Conservation (phyloP, 1,284 basidiomycete species). For the Lentinula novae-zelandiae region DNA sequence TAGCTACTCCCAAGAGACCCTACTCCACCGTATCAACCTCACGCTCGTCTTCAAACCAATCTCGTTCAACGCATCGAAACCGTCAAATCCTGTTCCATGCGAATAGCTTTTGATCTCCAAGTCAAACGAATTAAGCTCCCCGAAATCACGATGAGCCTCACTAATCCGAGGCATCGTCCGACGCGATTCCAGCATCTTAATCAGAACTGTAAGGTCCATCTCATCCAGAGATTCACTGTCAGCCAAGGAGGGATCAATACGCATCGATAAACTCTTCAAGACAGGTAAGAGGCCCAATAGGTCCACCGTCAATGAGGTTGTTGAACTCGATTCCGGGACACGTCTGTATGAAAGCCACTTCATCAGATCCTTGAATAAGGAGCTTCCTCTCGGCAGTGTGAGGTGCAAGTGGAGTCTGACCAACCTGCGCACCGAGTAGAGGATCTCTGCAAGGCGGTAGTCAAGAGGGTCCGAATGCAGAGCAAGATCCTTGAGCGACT, state of each 20-base stretch:
- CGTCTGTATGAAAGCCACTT: conserved; percentile 1
- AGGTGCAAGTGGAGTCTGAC: neutral
- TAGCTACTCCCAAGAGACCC: no score
- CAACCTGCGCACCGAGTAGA: neutral
- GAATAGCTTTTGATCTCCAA: neutral
- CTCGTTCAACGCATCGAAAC: neutral
- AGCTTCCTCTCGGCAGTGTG: neutral
- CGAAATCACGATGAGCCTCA: neutral
- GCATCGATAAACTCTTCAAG: neutral
- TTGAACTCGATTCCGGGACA: neutral
- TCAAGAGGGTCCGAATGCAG: neutral
- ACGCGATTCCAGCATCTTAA: neutral
- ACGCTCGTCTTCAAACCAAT: neutral
- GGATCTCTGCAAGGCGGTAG: neutral
- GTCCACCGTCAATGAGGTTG: neutral
- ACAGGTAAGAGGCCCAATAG: neutral
- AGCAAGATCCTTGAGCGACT: neutral
- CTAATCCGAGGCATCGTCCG: neutral
- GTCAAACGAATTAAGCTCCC: neutral
- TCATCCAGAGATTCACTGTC: neutral
- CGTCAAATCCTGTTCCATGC: neutral
- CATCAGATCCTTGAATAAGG: neutral
- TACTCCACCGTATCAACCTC: no score
- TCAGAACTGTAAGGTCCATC: neutral
- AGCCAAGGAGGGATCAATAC: neutral